These are phyloP conservation scores for Cymbopogon citratus DNA, from an alignment of 176 grass and related monocot genomes.

Conservation along the genomic window DNA sequence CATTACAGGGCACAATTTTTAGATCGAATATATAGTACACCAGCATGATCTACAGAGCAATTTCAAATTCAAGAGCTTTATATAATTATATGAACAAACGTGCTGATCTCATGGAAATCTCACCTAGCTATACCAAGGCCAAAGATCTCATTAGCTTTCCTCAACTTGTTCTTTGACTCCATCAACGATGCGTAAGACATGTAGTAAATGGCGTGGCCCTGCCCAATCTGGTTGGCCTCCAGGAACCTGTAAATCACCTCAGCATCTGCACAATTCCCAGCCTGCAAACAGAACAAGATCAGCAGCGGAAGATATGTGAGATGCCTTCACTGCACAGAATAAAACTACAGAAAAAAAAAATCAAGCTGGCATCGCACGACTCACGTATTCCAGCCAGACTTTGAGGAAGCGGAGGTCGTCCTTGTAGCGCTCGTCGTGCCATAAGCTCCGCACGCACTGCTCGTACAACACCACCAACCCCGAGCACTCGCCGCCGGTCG, in stretches of 20 bases:
- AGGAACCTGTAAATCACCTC: conserved; percentile 80
- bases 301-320: neutral
- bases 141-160: conserved; percentile 75
- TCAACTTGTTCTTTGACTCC: conserved; percentile 84
- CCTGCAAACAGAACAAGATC: conserved; percentile 44
- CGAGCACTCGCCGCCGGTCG: conserved; percentile 73
- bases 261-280: conserved; percentile 64
- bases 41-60: neutral
- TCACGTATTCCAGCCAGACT: conserved; percentile 97
- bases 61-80: neutral
- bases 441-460: conserved; percentile 86
- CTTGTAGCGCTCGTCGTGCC: conserved; percentile 79
- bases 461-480: conserved; percentile 92
- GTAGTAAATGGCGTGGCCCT: conserved; percentile 66
- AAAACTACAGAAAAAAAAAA: neutral
- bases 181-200: conserved; percentile 52
- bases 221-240: conserved; percentile 79
- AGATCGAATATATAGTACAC: neutral
- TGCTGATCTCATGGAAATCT: conserved; percentile 13
- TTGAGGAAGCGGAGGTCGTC: conserved; percentile 92
- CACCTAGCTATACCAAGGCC: conserved; percentile 82
- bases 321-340: neutral
- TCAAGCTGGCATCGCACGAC: conserved; percentile 16
- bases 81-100: neutral
- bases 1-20: neutral